Percentiles rank a stretch among this genome's conserved stretches.
Conservation (phyloP, 306 rosid species). For the Biancaea sappan region DNA sequence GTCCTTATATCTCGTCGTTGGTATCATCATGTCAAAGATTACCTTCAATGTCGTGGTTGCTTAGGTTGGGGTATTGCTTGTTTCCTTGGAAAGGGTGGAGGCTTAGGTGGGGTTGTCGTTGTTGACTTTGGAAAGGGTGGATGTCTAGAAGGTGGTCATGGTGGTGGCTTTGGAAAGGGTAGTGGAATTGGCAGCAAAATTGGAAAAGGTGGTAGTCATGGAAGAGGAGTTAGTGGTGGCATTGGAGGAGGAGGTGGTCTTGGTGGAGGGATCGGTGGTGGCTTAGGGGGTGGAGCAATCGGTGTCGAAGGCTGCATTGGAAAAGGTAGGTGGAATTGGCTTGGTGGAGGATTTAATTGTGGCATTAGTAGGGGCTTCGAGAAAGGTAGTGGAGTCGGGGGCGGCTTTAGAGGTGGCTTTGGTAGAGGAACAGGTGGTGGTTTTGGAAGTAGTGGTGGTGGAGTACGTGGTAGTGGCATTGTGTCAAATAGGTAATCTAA, state of each 20-base stretch:
- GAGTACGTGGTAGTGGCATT: constrained; percentile 43
- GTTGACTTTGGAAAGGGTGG: neutral
- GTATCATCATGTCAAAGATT: too few species aligned
- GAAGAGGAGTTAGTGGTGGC: constrained; percentile 24
- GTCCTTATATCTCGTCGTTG: too few species aligned
- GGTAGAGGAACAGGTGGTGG: constrained; percentile 32
- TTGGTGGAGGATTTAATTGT: neutral
- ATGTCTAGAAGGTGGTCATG: neutral
- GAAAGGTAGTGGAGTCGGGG: neutral
- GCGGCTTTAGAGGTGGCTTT: constrained; percentile 17
- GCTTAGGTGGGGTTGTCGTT: neutral
- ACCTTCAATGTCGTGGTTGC: neutral
- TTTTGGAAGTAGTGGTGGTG: constrained; percentile 37
- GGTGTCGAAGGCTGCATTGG: constrained; percentile 27
- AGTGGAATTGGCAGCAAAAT: neutral
- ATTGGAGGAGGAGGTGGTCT: neutral
- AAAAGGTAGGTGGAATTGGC: neutral
- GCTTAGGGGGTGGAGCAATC: constrained; percentile 19
- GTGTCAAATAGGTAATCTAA: too few species aligned
- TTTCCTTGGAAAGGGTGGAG: neutral
- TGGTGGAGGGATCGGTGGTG: constrained; percentile 16
- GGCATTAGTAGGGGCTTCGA: constrained; percentile 30
- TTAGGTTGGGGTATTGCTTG: neutral
- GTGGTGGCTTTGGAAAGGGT: constrained; percentile 16
- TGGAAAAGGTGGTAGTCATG: neutral